Conservation (phyloP, 2,329 filamentous ascomycete species). For the Diaporthe citrichinensis region DNA sequence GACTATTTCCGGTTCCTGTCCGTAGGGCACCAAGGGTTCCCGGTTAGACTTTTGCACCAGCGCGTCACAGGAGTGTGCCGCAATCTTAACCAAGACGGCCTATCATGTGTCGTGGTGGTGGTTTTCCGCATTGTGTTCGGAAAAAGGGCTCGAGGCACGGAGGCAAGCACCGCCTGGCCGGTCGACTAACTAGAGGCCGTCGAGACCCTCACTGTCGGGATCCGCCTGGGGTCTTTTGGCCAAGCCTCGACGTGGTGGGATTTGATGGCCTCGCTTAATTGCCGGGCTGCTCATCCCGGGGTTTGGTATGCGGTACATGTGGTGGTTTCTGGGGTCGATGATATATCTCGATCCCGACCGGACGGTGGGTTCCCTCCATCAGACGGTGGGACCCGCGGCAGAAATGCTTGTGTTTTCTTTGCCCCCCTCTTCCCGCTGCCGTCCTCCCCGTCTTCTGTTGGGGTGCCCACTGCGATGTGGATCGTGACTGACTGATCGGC, state of each 20-base stretch:
- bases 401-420: conserved; percentile 1
- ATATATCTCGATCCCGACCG: conserved; percentile 4
- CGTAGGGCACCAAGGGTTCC: not conserved
- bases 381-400: not conserved
- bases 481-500: not conserved
- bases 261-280: not conserved
- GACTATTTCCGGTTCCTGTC: conserved; percentile 14
- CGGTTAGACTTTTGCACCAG: not conserved
- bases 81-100: conserved; percentile 10
- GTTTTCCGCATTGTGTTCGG: not conserved
- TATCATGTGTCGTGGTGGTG: not conserved
- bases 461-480: not conserved
- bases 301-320: not conserved
- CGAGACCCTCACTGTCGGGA: conserved; percentile 2
- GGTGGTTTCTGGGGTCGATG: not conserved
- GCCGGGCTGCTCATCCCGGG: not conserved
- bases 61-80: not conserved
- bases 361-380: not conserved
- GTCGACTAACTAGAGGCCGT: not conserved
- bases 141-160: not conserved
- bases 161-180: not conserved
- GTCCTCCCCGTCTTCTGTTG: not conserved
- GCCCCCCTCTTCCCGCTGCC: not conserved
- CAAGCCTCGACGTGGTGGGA: not conserved
- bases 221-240: not conserved